Evolutionary conservation across 1,284 basidiomycete genomes (phyloP).

Genomic region (Calocybe gambosa): DNA sequence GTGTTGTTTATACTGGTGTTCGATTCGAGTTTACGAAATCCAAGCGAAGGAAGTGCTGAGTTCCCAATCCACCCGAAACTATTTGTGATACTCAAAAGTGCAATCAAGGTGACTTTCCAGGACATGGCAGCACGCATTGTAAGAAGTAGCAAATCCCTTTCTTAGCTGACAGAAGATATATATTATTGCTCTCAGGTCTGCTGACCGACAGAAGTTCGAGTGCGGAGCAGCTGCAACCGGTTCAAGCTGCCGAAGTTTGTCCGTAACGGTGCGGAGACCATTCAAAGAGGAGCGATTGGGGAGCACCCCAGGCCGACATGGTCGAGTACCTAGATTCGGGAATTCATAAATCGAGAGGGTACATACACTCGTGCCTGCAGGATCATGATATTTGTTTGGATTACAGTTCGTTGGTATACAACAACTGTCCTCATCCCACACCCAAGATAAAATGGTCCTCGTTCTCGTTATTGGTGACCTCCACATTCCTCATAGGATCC

Average conservation of each 20-base stretch:
- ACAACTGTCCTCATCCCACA: too few species aligned
- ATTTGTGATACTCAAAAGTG: conserved; percentile 3
- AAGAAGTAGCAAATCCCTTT: background rate
- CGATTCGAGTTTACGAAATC: background rate
- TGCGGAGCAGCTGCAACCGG: background rate
- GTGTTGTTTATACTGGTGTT: conserved; percentile 10
- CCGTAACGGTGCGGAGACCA: background rate
- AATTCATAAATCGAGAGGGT: too few species aligned
- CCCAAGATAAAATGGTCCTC: conserved; percentile 53
- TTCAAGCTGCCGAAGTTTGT: background rate
- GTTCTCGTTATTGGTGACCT: conserved; percentile 94
- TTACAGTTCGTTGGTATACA: too few species aligned
- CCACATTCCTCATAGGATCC: conserved; percentile 84
- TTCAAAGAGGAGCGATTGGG: background rate
- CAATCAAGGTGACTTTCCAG: conserved; percentile 1
- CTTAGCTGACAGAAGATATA: background rate
- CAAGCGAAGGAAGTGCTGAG: background rate
- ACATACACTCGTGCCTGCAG: too few species aligned
- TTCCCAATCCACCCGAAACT: background rate
- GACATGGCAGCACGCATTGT: background rate
- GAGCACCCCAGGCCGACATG: too few species aligned
- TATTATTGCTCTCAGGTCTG: background rate
- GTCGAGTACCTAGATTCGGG: too few species aligned
- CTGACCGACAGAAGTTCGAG: conserved; percentile 1
- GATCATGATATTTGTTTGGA: too few species aligned